phyloP scores from a whole-genome alignment of 208 protist species.

The Wallacemonas rigidus region DNA sequence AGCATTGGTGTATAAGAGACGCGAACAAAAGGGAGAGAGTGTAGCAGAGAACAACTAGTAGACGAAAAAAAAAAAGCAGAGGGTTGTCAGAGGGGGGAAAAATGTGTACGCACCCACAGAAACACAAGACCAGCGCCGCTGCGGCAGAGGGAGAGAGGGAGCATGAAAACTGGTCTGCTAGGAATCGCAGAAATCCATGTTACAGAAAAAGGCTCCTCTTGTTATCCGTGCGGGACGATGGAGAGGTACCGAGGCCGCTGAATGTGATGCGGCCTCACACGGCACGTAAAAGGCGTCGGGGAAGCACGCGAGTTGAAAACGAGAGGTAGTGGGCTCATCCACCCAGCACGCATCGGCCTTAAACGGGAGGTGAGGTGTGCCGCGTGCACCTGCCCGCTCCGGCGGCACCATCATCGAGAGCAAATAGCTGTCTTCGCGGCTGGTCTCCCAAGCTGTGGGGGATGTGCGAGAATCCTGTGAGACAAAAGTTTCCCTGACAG shows the following conservation, averaged over 20 bases:
- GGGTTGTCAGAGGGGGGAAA: too few species aligned
- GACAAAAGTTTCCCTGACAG: not conserved
- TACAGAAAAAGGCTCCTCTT: constrained; percentile 16
- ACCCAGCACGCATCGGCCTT: constrained; percentile 53
- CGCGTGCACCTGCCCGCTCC: not conserved
- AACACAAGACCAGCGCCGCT: not conserved
- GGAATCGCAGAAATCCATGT: constrained; percentile 9
- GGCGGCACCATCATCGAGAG: constrained; percentile 5
- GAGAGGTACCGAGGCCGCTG: not conserved
- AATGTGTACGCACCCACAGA: not conserved
- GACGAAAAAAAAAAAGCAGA: constrained; percentile 18
- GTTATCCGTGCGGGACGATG: too few species aligned
- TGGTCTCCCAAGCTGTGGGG: not conserved
- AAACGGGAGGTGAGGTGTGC: not conserved
- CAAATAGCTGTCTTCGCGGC: not conserved
- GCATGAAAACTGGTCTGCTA: not conserved
- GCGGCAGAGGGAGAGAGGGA: too few species aligned
- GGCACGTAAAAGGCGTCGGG: constrained; percentile 49
- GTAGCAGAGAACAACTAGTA: not conserved
- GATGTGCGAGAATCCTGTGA: not conserved
- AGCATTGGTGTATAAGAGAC: not conserved
- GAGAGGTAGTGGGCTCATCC: constrained; percentile 23
- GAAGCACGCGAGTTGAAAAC: constrained; percentile 32
- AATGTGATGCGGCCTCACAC: not conserved
- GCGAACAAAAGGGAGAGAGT: not conserved